phyloP scores from a whole-genome alignment of 1,139 yeast species.

The Nakaseomyces bracarensis region DNA sequence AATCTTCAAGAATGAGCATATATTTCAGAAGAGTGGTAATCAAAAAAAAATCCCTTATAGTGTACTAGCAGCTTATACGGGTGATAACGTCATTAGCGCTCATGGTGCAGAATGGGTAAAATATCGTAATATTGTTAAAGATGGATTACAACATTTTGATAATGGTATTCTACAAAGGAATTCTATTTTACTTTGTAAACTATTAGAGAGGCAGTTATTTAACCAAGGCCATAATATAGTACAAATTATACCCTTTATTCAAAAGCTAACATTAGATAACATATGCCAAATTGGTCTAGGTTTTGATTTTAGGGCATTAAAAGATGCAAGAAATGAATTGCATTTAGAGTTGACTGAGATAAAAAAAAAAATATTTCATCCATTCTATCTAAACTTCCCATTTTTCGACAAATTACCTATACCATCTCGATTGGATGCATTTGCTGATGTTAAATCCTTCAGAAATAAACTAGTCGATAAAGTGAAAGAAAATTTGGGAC shows the following conservation, averaged over 20 bases:
- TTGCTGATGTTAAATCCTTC: conserved; percentile 39
- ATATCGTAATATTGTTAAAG: conserved; percentile 41
- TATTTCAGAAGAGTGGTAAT: conserved; percentile 53
- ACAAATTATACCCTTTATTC: conserved; percentile 38
- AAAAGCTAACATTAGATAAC: conserved; percentile 43
- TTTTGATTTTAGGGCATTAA: conserved; percentile 37
- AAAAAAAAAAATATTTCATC: conserved; percentile 49
- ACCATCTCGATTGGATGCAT: conserved; percentile 41
- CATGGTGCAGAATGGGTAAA: conserved; percentile 48
- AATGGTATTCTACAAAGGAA: conserved; percentile 34
- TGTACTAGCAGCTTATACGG: conserved; percentile 49
- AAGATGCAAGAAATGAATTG: conserved; percentile 29
- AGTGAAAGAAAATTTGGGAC: conserved; percentile 28
- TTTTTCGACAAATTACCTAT: conserved; percentile 44
- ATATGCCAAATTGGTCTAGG: conserved; percentile 47
- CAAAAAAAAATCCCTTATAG: conserved; percentile 52
- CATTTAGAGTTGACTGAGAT: conserved; percentile 39
- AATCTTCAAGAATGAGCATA: conserved; percentile 42
- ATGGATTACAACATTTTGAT: conserved; percentile 47
- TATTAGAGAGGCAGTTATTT: conserved; percentile 21
- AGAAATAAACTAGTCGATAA: conserved; percentile 33
- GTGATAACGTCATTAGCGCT: conserved; percentile 56
- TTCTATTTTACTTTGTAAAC: conserved; percentile 27
- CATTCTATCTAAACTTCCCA: conserved; percentile 50
- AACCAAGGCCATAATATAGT: conserved; percentile 16